Evolutionary conservation across 2,329 filamentous ascomycete species (phyloP), one percentile per base, ranked within the genome.

Genomic region (Pseudogymnoascus sp.): DNA sequence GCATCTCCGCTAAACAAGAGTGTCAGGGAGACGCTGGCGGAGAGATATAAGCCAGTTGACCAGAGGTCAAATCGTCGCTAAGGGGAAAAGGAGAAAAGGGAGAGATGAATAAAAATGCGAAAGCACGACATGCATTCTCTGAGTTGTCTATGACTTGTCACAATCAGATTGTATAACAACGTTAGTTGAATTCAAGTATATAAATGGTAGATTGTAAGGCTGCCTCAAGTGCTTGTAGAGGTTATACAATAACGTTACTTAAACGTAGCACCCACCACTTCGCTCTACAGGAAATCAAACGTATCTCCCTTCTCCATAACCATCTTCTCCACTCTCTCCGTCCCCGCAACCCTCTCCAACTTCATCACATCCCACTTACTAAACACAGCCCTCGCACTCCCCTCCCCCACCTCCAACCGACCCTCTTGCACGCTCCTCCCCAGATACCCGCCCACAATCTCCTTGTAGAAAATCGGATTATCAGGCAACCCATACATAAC

Each of bases 401-500:
- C 88, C 63, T 82, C 78, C 4, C 79, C 84, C 58, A 76, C 79
- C 71, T 78, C 82, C 64, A 81, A 72, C 68, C 71, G 77, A 67
- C 79, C 70, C 63, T 81, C 79, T 67, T 79, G 78, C 72, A 80
- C 81, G 73, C 76, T 88, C 73, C 73, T 77, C 65, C 70, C 80
- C 60, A 92, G 72, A 68, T 82, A 91, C 0, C 79, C 85, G 3
- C 83, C 87, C 0, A 87, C 82, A 59, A 92, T 78, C 75, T 95
- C 90, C 37, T 80, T 79, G 71, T 92, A 95, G 67, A 94, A 92
- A 18, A 82, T 71, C 23, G 89, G 88, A 70, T 96, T 96, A 67
- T 97, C 92, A 0, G 94, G 94, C 30, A 96, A 73, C 1, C 86
- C 88, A 71, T 97, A 97, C 78, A 96, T 87, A 58, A 96, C 80